Evolutionary conservation across 2,329 filamentous ascomycete genomes (phyloP), one percentile per base, ranked within the genome.

Genomic region (Plenodomus tracheiphilus): DNA sequence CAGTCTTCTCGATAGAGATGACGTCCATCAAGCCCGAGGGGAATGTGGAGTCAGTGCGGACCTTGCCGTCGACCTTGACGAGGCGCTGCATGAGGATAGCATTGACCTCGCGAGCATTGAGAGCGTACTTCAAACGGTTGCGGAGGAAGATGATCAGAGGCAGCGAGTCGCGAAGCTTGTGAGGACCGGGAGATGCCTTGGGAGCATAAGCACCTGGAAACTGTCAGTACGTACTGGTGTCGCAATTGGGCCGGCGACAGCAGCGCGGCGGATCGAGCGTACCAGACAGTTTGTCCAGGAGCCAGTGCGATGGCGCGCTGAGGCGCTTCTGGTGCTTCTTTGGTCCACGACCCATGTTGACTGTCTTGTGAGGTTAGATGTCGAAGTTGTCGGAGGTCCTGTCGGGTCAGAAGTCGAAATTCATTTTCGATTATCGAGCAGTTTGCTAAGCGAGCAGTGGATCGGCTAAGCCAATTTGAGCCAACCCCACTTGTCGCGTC

Each of bases 251-350:
- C 17, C 51, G 47, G 58, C 41, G n/a, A n/a, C 86, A 32, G 35
- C 16, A 18, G 16, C 35, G 18, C 35, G 63, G 86, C 82, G 72
- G 39, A 44, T 48, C 50, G 37, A 41, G 52, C 65, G 43, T 66
- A 71, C 94, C 94, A 79, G 91, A 96, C 77, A 99, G 86, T 82
- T 99, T 99, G 90, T 99, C 94, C 79, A 99, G 85, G 77, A 99
- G 90, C 94, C 94, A 99, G 88, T 97, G 94, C 79, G 89, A 95
- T 77, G 94, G 94, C 78, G 94, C 94, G 82, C 89, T 94, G 77
- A 97, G 86, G 85, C 94, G 92, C 92, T 99, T 97, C 82, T 97
- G 93, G 83, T 99, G 94, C 89, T 97, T 97, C 86, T 94, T 95
- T 81, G 81, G 83, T 83, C 84, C 84, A 76, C 83, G 81, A 75